A percentile compares a stretch with the other conserved stretches of the same genome.
Evolutionary conservation across 257 asterid species (phyloP).

Genomic region (Catharanthus roseus): DNA sequence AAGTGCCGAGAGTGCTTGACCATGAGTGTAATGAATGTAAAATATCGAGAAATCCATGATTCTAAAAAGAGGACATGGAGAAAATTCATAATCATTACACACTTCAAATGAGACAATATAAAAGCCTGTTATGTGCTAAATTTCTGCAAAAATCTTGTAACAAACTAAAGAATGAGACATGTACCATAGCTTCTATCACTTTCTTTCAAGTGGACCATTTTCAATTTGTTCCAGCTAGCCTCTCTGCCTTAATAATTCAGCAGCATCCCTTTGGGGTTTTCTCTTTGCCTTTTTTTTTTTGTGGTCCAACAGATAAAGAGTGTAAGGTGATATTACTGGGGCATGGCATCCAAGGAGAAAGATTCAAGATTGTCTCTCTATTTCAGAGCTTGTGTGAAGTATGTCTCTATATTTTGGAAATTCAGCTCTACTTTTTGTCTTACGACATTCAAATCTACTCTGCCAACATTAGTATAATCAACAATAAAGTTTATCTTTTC

Average conservation of each 20-base stretch:
- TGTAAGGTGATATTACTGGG: background rate
- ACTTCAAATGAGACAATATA: background rate
- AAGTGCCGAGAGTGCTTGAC: too few species aligned
- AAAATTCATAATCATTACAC: too few species aligned
- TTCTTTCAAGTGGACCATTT: background rate
- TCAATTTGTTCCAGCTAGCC: background rate
- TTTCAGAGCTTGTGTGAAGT: too few species aligned
- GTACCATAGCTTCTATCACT: background rate
- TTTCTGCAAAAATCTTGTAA: background rate
- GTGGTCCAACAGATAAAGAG: background rate
- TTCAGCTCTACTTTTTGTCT: too few species aligned
- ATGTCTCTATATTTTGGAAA: too few species aligned
- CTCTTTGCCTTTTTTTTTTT: background rate
- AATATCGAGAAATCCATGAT: too few species aligned
- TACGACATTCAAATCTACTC: too few species aligned
- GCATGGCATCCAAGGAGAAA: slow-evolving; percentile 6
- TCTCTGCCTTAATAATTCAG: background rate
- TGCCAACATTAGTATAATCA: too few species aligned
- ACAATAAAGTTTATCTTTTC: too few species aligned
- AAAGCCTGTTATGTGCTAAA: background rate
- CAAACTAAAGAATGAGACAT: background rate
- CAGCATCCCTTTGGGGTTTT: background rate
- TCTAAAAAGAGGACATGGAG: too few species aligned
- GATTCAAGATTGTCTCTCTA: background rate
- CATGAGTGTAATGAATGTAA: too few species aligned